Conservation (phyloP, 164 flowering plant species). For the Cinnamomum chago region DNA sequence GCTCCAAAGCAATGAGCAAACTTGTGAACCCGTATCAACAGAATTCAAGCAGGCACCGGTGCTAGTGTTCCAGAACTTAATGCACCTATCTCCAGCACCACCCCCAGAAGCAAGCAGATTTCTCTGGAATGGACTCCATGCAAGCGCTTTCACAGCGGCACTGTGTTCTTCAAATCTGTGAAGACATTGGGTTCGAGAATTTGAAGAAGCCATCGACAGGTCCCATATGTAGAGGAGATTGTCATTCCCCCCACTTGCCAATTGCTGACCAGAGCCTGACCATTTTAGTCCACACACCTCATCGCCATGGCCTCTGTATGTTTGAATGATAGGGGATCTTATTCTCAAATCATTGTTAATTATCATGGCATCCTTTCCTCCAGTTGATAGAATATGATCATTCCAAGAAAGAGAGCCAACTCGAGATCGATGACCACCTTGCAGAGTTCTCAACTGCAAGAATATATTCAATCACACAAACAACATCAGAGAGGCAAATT, state of each 20-base stretch:
- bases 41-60: conserved; percentile 61
- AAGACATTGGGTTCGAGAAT: conserved; percentile 42
- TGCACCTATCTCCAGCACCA: conserved; percentile 51
- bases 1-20: conserved; percentile 58
- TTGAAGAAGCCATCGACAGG: conserved; percentile 33
- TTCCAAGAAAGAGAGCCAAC: not conserved
- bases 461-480: too few species aligned
- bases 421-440: not conserved
- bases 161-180: conserved; percentile 61
- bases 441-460: not conserved
- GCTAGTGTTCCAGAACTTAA: conserved; percentile 63
- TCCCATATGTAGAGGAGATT: conserved; percentile 61
- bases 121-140: conserved; percentile 67
- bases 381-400: not conserved
- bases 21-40: conserved; percentile 62
- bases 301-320: conserved; percentile 52
- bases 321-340: conserved; percentile 38
- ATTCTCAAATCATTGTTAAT: conserved; percentile 25
- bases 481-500: too few species aligned
- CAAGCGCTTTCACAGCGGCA: conserved; percentile 66
- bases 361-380: not conserved
- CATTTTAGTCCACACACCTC: conserved; percentile 65
- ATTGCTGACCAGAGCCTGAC: conserved; percentile 56
- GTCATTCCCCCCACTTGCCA: conserved; percentile 67
- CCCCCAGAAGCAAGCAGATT: conserved; percentile 60